These are phyloP conservation scores for Rhizophora apiculata DNA, from an alignment of 345 rosid species.

Conservation along the genomic window DNA sequence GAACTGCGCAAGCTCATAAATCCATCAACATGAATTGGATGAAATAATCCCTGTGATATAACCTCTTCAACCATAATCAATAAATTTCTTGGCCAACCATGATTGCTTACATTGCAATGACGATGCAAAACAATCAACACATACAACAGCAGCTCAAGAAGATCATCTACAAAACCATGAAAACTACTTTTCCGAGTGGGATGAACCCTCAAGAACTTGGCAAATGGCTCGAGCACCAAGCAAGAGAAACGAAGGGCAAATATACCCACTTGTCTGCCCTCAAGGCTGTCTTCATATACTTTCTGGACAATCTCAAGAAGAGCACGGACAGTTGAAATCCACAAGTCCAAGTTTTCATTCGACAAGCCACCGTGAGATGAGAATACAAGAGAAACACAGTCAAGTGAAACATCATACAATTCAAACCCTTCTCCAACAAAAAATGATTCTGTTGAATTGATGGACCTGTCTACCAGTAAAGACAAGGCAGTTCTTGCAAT, in stretches of 20 bases:
- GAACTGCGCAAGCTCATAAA: constrained; percentile 54
- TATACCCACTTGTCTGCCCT: constrained; percentile 33
- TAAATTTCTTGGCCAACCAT: constrained; percentile 32
- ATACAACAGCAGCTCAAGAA: constrained; percentile 64
- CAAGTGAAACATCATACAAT: constrained; percentile 43
- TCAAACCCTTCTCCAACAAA: constrained; percentile 44
- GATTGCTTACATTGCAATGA: constrained; percentile 25
- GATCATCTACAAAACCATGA: constrained; percentile 59
- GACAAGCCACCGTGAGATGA: constrained; percentile 49
- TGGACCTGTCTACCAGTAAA: constrained; percentile 26
- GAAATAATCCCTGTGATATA: constrained; percentile 66
- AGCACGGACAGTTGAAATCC: constrained; percentile 53
- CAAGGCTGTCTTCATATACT: constrained; percentile 39
- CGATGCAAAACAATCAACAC: constrained; percentile 45
- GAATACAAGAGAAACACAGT: constrained; percentile 61
- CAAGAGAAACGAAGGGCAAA: constrained; percentile 52
- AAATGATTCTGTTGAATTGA: constrained; percentile 20
- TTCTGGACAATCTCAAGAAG: constrained; percentile 52
- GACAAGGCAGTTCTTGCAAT: constrained; percentile 40
- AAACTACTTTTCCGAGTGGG: constrained; percentile 74
- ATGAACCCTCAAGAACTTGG: constrained; percentile 68
- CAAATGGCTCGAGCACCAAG: constrained; percentile 74
- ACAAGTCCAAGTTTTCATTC: constrained; percentile 64
- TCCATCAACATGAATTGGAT: constrained; percentile 76
- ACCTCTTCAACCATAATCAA: constrained; percentile 53